Evolutionary conservation across 345 rosid genomes (phyloP).

Genomic region (Erysimum cheiranthoides): DNA sequence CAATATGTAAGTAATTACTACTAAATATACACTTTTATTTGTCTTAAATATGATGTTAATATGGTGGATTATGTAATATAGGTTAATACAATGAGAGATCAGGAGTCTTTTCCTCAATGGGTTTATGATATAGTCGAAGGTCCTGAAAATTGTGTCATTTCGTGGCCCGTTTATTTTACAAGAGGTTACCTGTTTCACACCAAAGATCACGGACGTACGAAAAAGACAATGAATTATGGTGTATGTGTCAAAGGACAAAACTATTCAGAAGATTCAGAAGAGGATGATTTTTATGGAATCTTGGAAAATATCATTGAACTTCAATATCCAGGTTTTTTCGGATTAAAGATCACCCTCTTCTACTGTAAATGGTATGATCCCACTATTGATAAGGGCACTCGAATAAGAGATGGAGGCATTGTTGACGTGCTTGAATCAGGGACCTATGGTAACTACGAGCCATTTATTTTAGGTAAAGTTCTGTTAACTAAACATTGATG

Average conservation of each 20-base stretch:
- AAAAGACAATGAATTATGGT: not conserved
- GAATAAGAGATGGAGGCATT: not conserved
- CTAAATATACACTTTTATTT: too few species aligned
- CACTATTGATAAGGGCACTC: not conserved
- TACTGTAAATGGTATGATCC: not conserved
- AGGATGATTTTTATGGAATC: not conserved
- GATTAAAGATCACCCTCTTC: not conserved
- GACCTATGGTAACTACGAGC: not conserved
- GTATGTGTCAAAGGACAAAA: not conserved
- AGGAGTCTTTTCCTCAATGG: not conserved
- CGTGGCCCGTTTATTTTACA: not conserved
- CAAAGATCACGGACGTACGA: not conserved
- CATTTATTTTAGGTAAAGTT: not conserved
- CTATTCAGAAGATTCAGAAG: not conserved
- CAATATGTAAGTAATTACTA: not conserved
- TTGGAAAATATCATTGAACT: not conserved
- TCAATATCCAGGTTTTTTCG: not conserved
- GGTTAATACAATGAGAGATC: not conserved
- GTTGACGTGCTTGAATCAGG: not conserved
- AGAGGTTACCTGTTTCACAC: not conserved
- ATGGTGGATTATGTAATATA: too few species aligned
- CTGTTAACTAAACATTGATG: too few species aligned
- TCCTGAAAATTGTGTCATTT: not conserved
- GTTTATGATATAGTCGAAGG: not conserved
- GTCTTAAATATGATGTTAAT: too few species aligned